Conservation (phyloP, 2,329 filamentous ascomycete genomes). For the Tolypocladium endophyticum region DNA sequence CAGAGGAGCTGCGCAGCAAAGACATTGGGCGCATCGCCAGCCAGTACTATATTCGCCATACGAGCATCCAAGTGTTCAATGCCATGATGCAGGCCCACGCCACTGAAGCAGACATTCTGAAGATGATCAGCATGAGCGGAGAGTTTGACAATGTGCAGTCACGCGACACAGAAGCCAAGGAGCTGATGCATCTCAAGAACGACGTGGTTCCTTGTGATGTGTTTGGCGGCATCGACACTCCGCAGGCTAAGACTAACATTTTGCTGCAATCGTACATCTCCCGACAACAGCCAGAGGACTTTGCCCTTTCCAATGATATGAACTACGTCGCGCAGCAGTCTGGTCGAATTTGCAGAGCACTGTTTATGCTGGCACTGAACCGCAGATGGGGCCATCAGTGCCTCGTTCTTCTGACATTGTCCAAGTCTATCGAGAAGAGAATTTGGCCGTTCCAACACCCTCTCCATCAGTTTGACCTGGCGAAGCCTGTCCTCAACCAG, state of each 20-base stretch:
- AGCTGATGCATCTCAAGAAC: conserved; percentile 64
- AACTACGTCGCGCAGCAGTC: conserved; percentile 95
- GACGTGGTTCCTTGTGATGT: conserved; percentile 70
- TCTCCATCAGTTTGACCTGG: conserved; percentile 87
- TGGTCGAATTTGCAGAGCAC: conserved; percentile 81
- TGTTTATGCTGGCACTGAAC: conserved; percentile 97
- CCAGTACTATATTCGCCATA: conserved; percentile 91
- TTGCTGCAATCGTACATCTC: conserved; percentile 91
- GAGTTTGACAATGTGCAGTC: conserved; percentile 97
- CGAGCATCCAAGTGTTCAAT: conserved; percentile 94
- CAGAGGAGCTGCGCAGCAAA: conserved; percentile 86
- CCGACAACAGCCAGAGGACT: conserved; percentile 77
- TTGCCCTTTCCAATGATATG: conserved; percentile 82
- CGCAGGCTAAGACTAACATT: conserved; percentile 93
- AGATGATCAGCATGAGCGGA: conserved; percentile 95
- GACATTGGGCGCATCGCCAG: conserved; percentile 95
- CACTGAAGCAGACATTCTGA: conserved; percentile 83
- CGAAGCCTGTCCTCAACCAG: conserved; percentile 71
- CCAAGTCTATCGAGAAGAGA: conserved; percentile 93
- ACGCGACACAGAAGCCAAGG: conserved; percentile 79
- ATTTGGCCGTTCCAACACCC: conserved; percentile 95
- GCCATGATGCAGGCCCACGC: conserved; percentile 79
- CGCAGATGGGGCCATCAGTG: conserved; percentile 94
- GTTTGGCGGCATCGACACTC: conserved; percentile 55
- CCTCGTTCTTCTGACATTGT: conserved; percentile 77